Evolutionary conservation across 495 filamentous ascomycete genomes (phyloP).

Genomic region (Xylaria intraflava): DNA sequence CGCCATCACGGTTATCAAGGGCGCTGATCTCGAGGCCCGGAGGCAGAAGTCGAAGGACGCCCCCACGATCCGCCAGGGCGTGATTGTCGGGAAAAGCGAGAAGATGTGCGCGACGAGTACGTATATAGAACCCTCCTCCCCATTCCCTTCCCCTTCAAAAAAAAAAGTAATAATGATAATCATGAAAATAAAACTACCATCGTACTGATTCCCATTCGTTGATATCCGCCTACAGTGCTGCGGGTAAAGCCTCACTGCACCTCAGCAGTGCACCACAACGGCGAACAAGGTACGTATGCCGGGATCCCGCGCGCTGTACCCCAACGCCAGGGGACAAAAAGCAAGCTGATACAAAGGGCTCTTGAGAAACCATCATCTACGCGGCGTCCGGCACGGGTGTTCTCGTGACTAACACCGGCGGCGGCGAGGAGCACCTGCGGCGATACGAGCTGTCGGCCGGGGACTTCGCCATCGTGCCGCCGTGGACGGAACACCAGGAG

Average conservation of each 20-base stretch:
- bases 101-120: slow-evolving; percentile 50
- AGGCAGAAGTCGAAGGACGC: slow-evolving; percentile 17
- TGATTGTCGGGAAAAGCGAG: slow-evolving; percentile 52
- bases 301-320: background rate
- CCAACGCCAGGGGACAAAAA: background rate
- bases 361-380: slow-evolving; percentile 42
- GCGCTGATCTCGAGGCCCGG: slow-evolving; percentile 34
- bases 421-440: slow-evolving; percentile 37
- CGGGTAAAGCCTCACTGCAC: slow-evolving; percentile 35
- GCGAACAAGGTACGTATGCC: slow-evolving; percentile 39
- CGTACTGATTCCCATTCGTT: background rate
- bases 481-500: slow-evolving; percentile 59
- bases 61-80: slow-evolving; percentile 38
- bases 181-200: too few relatives aligned
- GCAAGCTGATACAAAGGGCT: background rate
- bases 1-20: slow-evolving; percentile 38
- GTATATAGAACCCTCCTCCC: background rate
- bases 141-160: background rate
- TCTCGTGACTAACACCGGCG: slow-evolving; percentile 31
- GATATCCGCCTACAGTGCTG: slow-evolving; percentile 27
- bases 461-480: slow-evolving; percentile 59
- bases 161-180: too few relatives aligned
- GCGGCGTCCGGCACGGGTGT: slow-evolving; percentile 35
- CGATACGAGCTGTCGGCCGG: slow-evolving; percentile 50
- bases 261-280: slow-evolving; percentile 39